Evolutionary conservation across 1,284 basidiomycete species (phyloP), one percentile per base, ranked within the genome.

Genomic region (Schizophyllum commune): DNA sequence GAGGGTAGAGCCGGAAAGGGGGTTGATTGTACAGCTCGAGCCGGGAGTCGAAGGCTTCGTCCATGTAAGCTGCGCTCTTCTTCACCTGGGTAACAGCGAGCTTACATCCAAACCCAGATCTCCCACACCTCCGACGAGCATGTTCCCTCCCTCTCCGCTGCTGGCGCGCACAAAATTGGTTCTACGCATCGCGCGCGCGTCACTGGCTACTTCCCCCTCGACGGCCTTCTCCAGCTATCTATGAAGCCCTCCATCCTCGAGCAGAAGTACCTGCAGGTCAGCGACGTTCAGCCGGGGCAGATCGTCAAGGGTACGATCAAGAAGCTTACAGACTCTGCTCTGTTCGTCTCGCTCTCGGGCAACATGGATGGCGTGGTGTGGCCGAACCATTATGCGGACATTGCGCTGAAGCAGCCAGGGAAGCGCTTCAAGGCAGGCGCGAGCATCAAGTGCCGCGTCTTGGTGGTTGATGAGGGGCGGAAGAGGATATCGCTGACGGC

Each of bases 331-430:
- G 88, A 92, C 61, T 82, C 84, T 56, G 89, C 84, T 0, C 76
- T 98, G 47, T 95, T 97, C 67, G 84, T 98, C 47, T 87, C 90
- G 27, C 80, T 98, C 58, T 86, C 89, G 15, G 93, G 91, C 7
- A 91, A 83, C 63, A 86, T 96, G 34, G 94, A 98, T 68, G 97
- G 92, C 51, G 89, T 98, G 32, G 84, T 98, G 32, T 98, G 94
- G 88, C 95, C 96, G 0, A 82, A 87, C 65, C 97, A 99, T 74
- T 99, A 94, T 73, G 93, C 97, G 33, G 96, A 98, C 71, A 95
- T 99, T 68, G 75, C 79, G 39, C 81, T 99, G 66, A 97, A 95
- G 70, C 91, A 97, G 69, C 95, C 95, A 22, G 86, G 93, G 65
- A 94, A 91, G 75, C 86, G 91, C 65, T 99, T 97, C 80, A 96